These are phyloP conservation scores for Paracoccidioides lutzii DNA, from an alignment of 2,329 filamentous ascomycete genomes.

Conservation along the genomic window DNA sequence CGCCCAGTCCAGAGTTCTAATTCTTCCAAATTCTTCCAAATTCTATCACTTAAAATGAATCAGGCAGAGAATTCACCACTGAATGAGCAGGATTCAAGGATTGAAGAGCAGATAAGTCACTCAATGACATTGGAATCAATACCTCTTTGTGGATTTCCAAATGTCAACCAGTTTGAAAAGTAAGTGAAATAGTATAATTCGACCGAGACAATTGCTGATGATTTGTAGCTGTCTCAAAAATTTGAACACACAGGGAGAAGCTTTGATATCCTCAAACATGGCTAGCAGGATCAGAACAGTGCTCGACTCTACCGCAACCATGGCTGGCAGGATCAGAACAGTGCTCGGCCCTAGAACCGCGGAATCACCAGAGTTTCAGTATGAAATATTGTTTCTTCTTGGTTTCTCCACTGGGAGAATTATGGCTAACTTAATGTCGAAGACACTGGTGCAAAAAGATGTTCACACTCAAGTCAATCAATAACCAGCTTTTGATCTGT, in stretches of 20 bases:
- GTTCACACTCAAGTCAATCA: slow-evolving; percentile 34
- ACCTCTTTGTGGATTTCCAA: slow-evolving; percentile 32
- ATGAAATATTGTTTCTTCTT: slow-evolving; percentile 4
- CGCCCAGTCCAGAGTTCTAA: no score
- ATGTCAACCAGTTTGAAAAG: slow-evolving; percentile 34
- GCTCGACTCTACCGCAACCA: slow-evolving; percentile 25
- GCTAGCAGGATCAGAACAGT: slow-evolving; percentile 36
- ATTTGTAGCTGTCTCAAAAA: slow-evolving; percentile 35
- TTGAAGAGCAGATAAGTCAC: slow-evolving; percentile 13
- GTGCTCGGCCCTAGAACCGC: slow-evolving; percentile 37
- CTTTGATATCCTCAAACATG: slow-evolving; percentile 36
- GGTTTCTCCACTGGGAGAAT: background rate
- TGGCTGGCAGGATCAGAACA: slow-evolving; percentile 35
- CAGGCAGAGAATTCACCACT: no score
- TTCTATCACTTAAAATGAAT: no score
- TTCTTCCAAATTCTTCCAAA: no score
- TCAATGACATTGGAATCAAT: slow-evolving; percentile 34
- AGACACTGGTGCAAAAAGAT: slow-evolving; percentile 43
- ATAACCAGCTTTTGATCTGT: slow-evolving; percentile 35
- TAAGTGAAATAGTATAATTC: slow-evolving; percentile 30
- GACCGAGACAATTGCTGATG: background rate
- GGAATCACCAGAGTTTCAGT: slow-evolving; percentile 40
- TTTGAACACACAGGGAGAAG: slow-evolving; percentile 30
- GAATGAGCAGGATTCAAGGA: background rate
- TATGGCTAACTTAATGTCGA: slow-evolving; percentile 6